Evolutionary conservation across 768 basidiomycete genomes (phyloP).

Genomic region (Harrya chromipes): DNA sequence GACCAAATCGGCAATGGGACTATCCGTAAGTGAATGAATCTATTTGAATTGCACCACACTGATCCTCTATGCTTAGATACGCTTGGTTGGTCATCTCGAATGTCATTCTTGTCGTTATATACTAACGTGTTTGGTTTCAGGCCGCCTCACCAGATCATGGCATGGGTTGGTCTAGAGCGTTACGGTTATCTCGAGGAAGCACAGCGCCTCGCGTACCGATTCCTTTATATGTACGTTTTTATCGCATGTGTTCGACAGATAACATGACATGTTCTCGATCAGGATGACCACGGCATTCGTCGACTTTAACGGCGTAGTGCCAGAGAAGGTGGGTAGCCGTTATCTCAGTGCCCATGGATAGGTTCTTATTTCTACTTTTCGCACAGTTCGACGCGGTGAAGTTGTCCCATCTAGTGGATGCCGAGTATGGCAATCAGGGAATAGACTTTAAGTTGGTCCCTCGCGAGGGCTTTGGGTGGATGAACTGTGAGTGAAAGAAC

Average conservation of each 20-base stretch:
- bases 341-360: background rate
- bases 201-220: conserved; percentile 90
- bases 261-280: conserved; percentile 4
- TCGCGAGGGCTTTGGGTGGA: conserved; percentile 98
- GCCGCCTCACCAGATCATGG: conserved; percentile 99
- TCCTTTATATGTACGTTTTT: conserved; percentile 96
- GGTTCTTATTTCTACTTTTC: background rate
- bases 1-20: conserved; percentile 99
- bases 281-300: conserved; percentile 95
- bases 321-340: conserved; percentile 69
- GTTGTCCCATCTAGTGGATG: conserved; percentile 93
- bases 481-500: conserved; percentile 65
- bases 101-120: background rate
- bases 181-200: conserved; percentile 95
- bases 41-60: conserved; percentile 4
- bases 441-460: conserved; percentile 98
- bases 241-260: background rate
- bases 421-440: conserved; percentile 95
- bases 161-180: conserved; percentile 95
- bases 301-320: conserved; percentile 97
- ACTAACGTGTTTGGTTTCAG: conserved; percentile 33
- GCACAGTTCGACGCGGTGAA: conserved; percentile 90
- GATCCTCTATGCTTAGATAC: conserved; percentile 42
- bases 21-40: conserved; percentile 66
- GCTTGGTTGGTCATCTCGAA: conserved; percentile 49